Percentiles rank a stretch among this genome's conserved stretches.
Conservation (phyloP, 2,329 filamentous ascomycete species). For the Aspergillus arachidicola region DNA sequence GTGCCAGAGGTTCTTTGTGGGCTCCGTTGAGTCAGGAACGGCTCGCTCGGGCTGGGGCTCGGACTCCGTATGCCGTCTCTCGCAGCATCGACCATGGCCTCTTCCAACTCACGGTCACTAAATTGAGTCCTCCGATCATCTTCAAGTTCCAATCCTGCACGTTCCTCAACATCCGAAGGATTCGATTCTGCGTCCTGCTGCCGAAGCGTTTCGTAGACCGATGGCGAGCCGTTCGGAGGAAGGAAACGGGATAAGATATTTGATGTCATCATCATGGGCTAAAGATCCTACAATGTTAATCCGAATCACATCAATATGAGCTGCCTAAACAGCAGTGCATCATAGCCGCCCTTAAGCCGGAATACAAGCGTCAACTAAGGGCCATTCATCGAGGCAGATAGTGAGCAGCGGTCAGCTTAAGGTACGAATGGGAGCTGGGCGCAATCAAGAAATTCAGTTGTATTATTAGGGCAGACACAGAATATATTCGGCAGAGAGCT, state of each 20-base stretch:
- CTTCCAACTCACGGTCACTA: constrained; percentile 60
- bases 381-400: constrained; percentile 15
- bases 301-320: constrained; percentile 8
- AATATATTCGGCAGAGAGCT: background rate
- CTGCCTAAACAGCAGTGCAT: constrained; percentile 16
- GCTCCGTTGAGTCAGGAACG: constrained; percentile 38
- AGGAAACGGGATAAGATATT: constrained; percentile 48
- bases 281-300: constrained; percentile 3
- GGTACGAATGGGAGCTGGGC: background rate
- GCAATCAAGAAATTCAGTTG: background rate
- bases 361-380: constrained; percentile 11
- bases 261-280: constrained; percentile 43
- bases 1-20: constrained; percentile 23
- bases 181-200: constrained; percentile 50
- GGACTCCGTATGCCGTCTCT: constrained; percentile 47
- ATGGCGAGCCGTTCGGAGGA: constrained; percentile 52
- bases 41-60: constrained; percentile 47
- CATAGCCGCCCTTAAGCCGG: constrained; percentile 14
- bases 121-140: constrained; percentile 54
- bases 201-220: constrained; percentile 52
- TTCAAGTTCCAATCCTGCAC: constrained; percentile 52
- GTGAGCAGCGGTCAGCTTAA: background rate
- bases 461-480: background rate
- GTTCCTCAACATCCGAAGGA: constrained; percentile 48
- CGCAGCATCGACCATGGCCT: constrained; percentile 55